Conservation (phyloP, 306 rosid genomes). For the Crotalaria pallida region DNA sequence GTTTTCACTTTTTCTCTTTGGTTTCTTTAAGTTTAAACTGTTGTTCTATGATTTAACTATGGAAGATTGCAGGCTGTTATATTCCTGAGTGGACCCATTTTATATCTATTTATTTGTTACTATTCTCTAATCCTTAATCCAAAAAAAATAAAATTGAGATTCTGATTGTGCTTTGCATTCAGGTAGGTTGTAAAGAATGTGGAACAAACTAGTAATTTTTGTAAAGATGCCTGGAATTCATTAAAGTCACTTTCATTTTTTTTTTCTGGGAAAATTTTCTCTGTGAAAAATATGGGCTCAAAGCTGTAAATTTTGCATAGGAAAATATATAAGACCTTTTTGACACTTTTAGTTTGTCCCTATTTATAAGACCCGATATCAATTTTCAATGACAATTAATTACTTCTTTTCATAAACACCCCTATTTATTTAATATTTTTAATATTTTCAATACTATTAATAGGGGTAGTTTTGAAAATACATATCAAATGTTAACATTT, state of each 20-base stretch:
- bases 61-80: neutral
- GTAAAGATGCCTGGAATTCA: neutral
- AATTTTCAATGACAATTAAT: too few relatives aligned
- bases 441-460: too few relatives aligned
- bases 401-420: too few relatives aligned
- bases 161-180: slow-evolving; percentile 13
- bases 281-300: neutral
- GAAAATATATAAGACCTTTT: too few relatives aligned
- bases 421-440: too few relatives aligned
- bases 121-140: neutral
- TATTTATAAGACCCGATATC: too few relatives aligned
- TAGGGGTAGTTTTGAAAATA: too few relatives aligned
- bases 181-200: neutral
- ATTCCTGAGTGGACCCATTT: neutral
- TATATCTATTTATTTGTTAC: neutral
- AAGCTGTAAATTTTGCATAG: neutral
- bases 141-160: neutral
- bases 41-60: neutral
- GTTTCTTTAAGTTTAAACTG: neutral
- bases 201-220: neutral
- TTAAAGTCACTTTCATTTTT: neutral
- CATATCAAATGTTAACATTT: too few relatives aligned
- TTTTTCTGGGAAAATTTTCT: neutral
- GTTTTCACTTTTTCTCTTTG: neutral
- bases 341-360: too few relatives aligned